Conservation (phyloP, 140 eudicot genomes). For the Senecio squalidus region DNA sequence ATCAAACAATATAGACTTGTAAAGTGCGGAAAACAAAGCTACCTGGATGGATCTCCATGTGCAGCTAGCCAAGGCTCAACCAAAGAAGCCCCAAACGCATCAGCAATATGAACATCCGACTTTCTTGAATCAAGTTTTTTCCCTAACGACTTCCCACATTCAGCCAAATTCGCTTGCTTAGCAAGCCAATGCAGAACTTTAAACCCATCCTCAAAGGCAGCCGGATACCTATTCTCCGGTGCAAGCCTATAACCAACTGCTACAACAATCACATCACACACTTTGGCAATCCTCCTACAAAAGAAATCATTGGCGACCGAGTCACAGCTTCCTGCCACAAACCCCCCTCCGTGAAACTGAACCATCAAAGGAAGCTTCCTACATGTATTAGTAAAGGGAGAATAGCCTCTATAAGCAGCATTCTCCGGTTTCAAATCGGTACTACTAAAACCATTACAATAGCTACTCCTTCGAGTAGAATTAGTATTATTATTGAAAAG, state of each 20-base stretch:
- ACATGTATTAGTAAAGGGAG: slow-evolving; percentile 42
- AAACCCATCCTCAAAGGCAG: slow-evolving; percentile 94
- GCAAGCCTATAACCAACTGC: slow-evolving; percentile 95
- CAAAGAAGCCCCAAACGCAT: slow-evolving; percentile 97
- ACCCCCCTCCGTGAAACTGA: slow-evolving; percentile 98
- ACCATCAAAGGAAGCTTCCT: slow-evolving; percentile 79
- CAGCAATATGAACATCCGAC: slow-evolving; percentile 66
- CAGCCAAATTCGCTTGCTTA: slow-evolving; percentile 93
- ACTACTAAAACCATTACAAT: slow-evolving; percentile 35
- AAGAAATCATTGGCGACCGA: slow-evolving; percentile 85
- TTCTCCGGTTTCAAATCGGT: slow-evolving; percentile 43
- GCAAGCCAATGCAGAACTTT: slow-evolving; percentile 96
- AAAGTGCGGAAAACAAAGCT: background rate
- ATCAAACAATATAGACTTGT: background rate
- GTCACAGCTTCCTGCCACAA: slow-evolving; percentile 89
- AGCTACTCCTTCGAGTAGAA: slow-evolving; percentile 49
- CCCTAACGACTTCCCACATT: slow-evolving; percentile 77
- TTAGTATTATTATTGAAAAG: background rate
- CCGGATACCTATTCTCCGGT: slow-evolving; percentile 92
- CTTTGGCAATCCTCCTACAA: slow-evolving; percentile 78
- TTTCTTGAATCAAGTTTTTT: slow-evolving; percentile 45
- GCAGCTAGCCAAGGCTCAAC: slow-evolving; percentile 99
- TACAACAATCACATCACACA: slow-evolving; percentile 92
- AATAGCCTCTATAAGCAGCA: slow-evolving; percentile 75
- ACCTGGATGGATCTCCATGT: slow-evolving; percentile 98